Evolutionary conservation across 1,284 basidiomycete genomes (phyloP).

Genomic region (Ceraceosorus guamensis): DNA sequence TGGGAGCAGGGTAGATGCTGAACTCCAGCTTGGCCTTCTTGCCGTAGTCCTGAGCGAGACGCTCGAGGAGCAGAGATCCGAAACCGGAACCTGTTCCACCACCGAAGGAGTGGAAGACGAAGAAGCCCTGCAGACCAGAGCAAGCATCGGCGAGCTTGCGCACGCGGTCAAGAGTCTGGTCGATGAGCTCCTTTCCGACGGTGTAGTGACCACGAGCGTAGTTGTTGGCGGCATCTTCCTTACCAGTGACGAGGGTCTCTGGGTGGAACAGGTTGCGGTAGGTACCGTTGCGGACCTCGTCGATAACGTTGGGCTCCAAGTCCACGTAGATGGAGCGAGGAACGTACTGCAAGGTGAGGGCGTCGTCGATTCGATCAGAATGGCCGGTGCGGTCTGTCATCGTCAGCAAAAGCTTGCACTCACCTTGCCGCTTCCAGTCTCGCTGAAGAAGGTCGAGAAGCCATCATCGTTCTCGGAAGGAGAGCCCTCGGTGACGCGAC

Average conservation of each 20-base stretch:
- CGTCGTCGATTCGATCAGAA: too few relatives aligned
- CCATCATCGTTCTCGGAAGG: constrained; percentile 73
- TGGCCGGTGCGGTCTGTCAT: too few relatives aligned
- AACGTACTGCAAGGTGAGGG: constrained; percentile 58
- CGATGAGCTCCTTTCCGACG: constrained; percentile 77
- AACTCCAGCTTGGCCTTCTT: constrained; percentile 99
- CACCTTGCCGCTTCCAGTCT: constrained; percentile 51
- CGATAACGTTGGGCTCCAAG: constrained; percentile 90
- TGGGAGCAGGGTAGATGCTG: constrained; percentile 74
- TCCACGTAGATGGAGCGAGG: constrained; percentile 94
- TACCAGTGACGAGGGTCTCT: constrained; percentile 96
- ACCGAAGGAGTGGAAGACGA: constrained; percentile 99
- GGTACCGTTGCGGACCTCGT: constrained; percentile 88
- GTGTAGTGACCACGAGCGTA: constrained; percentile 76
- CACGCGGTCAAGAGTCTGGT: constrained; percentile 86
- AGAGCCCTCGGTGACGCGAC: constrained; percentile 56
- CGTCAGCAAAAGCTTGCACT: neutral
- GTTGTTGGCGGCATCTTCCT: constrained; percentile 99
- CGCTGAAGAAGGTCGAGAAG: constrained; percentile 75
- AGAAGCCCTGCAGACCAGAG: constrained; percentile 97
- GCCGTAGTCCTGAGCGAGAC: constrained; percentile 93
- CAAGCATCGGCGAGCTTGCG: constrained; percentile 96
- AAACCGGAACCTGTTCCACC: constrained; percentile 99
- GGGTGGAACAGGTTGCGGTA: constrained; percentile 97
- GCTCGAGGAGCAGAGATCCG: constrained; percentile 90